Evolutionary conservation across 176 grass and related monocot species (phyloP).

Genomic region (Phoenix dactylifera): DNA sequence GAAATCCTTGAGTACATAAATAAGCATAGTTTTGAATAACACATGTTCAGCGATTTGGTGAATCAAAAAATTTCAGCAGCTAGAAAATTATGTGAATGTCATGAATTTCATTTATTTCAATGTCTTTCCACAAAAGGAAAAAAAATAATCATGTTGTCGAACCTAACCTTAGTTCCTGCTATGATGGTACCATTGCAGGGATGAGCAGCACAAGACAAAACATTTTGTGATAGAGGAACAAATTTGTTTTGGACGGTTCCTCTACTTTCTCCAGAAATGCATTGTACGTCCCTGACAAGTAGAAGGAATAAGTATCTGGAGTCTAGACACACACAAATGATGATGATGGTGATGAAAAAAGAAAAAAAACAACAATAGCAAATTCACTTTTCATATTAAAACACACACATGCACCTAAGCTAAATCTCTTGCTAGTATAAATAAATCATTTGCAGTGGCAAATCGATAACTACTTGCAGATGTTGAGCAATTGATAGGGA

Average conservation of each 20-base stretch:
- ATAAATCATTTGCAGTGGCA: no score
- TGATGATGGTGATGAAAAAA: neutral
- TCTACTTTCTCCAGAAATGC: conserved; percentile 15
- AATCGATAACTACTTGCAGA: no score
- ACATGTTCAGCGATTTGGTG: no score
- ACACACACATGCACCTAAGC: no score
- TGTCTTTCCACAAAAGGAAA: neutral
- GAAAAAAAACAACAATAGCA: neutral
- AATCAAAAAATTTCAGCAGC: neutral
- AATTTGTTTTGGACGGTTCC: conserved; percentile 52
- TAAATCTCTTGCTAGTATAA: no score
- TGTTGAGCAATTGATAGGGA: neutral
- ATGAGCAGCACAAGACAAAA: conserved; percentile 68
- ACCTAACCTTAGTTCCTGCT: conserved; percentile 71
- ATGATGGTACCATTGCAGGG: conserved; percentile 48
- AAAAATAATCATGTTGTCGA: neutral
- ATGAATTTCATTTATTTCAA: neutral
- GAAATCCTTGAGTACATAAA: no score
- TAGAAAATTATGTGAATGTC: neutral
- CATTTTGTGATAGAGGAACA: conserved; percentile 49
- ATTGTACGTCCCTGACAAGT: conserved; percentile 44
- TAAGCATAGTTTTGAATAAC: no score
- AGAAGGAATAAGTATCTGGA: conserved; percentile 5
- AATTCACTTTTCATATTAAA: no score
- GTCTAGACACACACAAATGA: neutral